Conservation (phyloP, 768 basidiomycete species). For the Kwoniella dejecticola region DNA sequence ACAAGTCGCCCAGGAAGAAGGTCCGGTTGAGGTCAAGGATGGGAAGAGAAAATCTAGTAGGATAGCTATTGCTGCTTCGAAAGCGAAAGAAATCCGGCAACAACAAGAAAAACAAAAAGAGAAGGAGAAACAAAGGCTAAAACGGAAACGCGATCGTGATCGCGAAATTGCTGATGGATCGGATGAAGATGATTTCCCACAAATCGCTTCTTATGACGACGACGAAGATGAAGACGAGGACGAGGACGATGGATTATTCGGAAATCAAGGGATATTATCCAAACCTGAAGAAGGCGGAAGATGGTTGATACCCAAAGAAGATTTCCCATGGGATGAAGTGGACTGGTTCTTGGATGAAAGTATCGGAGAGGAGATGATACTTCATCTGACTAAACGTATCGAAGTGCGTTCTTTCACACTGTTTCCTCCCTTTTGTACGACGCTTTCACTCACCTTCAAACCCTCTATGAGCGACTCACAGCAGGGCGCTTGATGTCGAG, state of each 20-base stretch:
- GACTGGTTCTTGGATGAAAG: constrained; percentile 11
- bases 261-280: too few species aligned
- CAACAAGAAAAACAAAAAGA: too few species aligned
- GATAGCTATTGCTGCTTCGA: too few species aligned
- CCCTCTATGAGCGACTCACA: too few species aligned
- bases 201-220: neutral
- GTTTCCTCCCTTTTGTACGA: too few species aligned
- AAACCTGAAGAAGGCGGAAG: neutral
- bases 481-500: too few species aligned
- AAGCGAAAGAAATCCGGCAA: too few species aligned
- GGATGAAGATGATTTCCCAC: neutral
- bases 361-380: constrained; percentile 1
- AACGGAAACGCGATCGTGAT: neutral
- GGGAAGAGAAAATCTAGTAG: too few species aligned
- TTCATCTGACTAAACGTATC: constrained; percentile 9
- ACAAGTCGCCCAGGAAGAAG: too few species aligned
- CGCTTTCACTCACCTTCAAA: too few species aligned
- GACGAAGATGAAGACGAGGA: constrained; percentile 4
- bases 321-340: constrained; percentile 16
- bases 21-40: too few species aligned
- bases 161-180: neutral
- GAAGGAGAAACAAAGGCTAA: neutral
- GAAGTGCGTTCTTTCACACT: too few species aligned
- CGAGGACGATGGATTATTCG: neutral
- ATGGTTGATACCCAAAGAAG: constrained; percentile 6